These are phyloP conservation scores for Boletus rufocinnamomeus DNA, from an alignment of 768 basidiomycete genomes.

Conservation along the genomic window DNA sequence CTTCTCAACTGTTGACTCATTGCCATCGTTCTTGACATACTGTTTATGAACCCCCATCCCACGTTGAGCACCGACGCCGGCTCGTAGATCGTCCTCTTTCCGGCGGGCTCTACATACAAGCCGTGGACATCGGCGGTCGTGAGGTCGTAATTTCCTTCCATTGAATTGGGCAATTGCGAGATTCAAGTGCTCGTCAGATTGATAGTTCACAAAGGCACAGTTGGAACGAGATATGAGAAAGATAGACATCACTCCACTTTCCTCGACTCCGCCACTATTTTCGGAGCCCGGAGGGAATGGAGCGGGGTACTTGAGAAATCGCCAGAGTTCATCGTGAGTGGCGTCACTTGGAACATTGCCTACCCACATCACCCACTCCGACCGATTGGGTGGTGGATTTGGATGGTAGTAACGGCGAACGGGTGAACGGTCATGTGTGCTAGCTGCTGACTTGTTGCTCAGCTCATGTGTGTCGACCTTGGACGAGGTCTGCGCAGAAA, in stretches of 20 bases:
- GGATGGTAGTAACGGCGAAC: constrained; percentile 66
- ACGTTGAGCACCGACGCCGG: constrained; percentile 91
- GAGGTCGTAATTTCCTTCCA: constrained; percentile 65
- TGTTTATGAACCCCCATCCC: constrained; percentile 80
- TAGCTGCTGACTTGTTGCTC: background rate
- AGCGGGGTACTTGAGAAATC: constrained; percentile 63
- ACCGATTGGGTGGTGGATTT: constrained; percentile 69
- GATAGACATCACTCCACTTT: constrained; percentile 73
- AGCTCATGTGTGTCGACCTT: background rate
- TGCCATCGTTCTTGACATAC: constrained; percentile 68
- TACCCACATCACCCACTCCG: constrained; percentile 96
- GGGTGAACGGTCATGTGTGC: constrained; percentile 31
- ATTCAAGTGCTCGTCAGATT: constrained; percentile 58
- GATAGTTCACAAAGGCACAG: constrained; percentile 93
- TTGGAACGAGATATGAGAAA: constrained; percentile 95
- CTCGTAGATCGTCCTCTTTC: constrained; percentile 81
- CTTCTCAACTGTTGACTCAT: constrained; percentile 15
- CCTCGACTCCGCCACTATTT: background rate
- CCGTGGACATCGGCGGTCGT: constrained; percentile 70
- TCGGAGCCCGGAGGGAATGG: constrained; percentile 14
- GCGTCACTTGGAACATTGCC: constrained; percentile 90
- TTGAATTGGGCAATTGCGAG: constrained; percentile 74
- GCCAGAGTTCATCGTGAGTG: constrained; percentile 81
- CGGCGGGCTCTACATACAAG: constrained; percentile 83
- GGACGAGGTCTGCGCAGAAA: constrained; percentile 5